Base-by-base conservation (phyloP, 495 filamentous ascomycete genomes). In the Clavariopsis aquatica region DNA sequence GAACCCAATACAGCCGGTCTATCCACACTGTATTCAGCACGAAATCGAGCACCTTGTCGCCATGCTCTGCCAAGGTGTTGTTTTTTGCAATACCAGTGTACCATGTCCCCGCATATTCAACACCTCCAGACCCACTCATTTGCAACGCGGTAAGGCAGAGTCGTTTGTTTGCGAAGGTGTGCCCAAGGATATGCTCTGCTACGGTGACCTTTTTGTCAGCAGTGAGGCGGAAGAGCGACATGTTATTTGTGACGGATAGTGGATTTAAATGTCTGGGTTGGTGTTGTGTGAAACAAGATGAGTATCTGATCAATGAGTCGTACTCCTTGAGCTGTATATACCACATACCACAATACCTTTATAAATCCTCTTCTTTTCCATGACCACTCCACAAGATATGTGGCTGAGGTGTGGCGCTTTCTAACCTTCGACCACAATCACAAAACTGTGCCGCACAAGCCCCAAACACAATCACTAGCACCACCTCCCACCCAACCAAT, bases 161-260 rank as follows among this genome's bases (percentile, higher is more conserved):
- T 1, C 1, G 1, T 54, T 62, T 62, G 49, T 53, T 28, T 9
- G 19, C 8, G 59, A 62, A 62, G 8, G 31, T 54, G 49, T 62
- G 41, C 34, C 17, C 34, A n/a, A 54, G 17, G 47, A 62, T 62
- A 27, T 19, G 19, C 49, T 62, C 59, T 45, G 45, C 51, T 5
- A 17, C n/a, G 13, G 8, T 3, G 38, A 43, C 9, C 15, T 6
- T 3, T 3, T 8, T 17, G 38, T 43, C 38, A 2, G 38, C 38
- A n/a, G n/a, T n/a, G n/a, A n/a, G n/a, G 31, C 13, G 31, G 31
- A 36, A 6, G 6, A 13, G 13, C 6, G 31, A 13, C 31, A 36
- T 36, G 31, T 6, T 36, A 6, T 6, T 36, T 36, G 31, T 36
- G 31, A 13, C 6, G 13, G 31, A 13, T 6, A 13, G 6, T 36